A percentile compares a stretch with the other conserved stretches of the same genome.
Conservation (phyloP, 1,284 basidiomycete genomes). For the Apiotrichum porosum region DNA sequence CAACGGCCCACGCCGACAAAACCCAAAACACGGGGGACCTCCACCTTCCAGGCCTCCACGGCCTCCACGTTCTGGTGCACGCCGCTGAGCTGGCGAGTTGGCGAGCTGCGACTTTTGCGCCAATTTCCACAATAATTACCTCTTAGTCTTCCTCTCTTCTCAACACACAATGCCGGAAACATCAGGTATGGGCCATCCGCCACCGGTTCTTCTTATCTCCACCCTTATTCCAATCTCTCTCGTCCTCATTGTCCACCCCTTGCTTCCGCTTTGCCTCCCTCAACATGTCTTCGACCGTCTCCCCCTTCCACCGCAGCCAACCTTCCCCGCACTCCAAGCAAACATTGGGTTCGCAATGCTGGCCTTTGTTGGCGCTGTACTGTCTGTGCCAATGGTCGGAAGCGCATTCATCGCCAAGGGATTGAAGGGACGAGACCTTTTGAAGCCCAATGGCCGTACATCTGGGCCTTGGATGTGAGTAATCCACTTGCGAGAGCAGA, state of each 20-base stretch:
- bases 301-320: slow-evolving; percentile 29
- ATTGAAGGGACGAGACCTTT: slow-evolving; percentile 71
- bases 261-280: slow-evolving; percentile 34
- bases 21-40: too few relatives aligned
- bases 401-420: slow-evolving; percentile 69
- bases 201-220: slow-evolving; percentile 30
- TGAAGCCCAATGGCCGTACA: slow-evolving; percentile 60
- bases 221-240: slow-evolving; percentile 38
- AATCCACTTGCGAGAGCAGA: not conserved
- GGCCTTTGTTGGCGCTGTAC: slow-evolving; percentile 66
- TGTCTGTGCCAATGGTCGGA: slow-evolving; percentile 68
- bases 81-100: too few relatives aligned
- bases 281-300: slow-evolving; percentile 17
- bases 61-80: too few relatives aligned
- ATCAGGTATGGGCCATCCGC: slow-evolving; percentile 27
- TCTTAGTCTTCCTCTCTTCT: too few relatives aligned
- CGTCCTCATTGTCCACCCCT: slow-evolving; percentile 35
- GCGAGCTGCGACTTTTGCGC: too few relatives aligned
- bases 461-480: slow-evolving; percentile 59
- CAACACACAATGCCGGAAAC: too few relatives aligned
- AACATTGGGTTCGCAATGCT: slow-evolving; percentile 75
- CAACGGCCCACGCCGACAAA: too few relatives aligned
- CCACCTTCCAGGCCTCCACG: too few relatives aligned
- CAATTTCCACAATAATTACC: too few relatives aligned
- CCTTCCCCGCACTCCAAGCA: slow-evolving; percentile 51